Percentiles rank a stretch among this genome's conserved stretches.
These are phyloP conservation scores for Euphorbia celastroides DNA, from an alignment of 441 rosid species.

Conservation along the genomic window DNA sequence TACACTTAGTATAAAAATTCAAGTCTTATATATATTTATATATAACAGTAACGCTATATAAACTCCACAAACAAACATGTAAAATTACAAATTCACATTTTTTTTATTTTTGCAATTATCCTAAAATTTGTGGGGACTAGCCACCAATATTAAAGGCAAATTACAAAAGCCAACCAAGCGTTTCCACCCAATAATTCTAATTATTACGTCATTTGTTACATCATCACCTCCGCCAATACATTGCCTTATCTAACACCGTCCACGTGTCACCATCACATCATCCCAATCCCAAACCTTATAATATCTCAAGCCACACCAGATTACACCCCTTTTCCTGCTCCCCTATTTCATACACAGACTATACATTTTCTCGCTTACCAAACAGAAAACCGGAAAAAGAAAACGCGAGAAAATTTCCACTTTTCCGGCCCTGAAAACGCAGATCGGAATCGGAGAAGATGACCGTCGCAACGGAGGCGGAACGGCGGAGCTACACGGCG, in stretches of 20 bases:
- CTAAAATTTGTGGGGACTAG: too few species aligned
- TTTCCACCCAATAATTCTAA: too few species aligned
- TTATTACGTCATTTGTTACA: conserved; percentile 46
- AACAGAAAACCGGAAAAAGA: too few species aligned
- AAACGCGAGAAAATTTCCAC: not conserved
- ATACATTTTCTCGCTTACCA: not conserved
- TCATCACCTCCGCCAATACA: conserved; percentile 48
- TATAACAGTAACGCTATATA: too few species aligned
- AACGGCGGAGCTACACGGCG: conserved; percentile 29
- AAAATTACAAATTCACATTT: too few species aligned
- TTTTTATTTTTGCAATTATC: too few species aligned
- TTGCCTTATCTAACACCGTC: conserved; percentile 29
- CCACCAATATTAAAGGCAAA: too few species aligned
- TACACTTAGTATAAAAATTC: too few species aligned
- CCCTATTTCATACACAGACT: not conserved
- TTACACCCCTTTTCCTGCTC: conserved; percentile 22
- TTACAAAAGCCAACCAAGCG: too few species aligned
- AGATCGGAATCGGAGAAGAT: not conserved
- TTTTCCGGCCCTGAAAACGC: not conserved
- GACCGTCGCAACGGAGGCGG: conserved; percentile 16
- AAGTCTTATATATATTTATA: too few species aligned
- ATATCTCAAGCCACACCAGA: conserved; percentile 19
- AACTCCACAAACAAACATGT: too few species aligned
- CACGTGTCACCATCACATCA: conserved; percentile 44
- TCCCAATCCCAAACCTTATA: conserved; percentile 13